These are phyloP conservation scores for Penicillium frequentans DNA, from an alignment of 2,329 filamentous ascomycete genomes.

Conservation along the genomic window DNA sequence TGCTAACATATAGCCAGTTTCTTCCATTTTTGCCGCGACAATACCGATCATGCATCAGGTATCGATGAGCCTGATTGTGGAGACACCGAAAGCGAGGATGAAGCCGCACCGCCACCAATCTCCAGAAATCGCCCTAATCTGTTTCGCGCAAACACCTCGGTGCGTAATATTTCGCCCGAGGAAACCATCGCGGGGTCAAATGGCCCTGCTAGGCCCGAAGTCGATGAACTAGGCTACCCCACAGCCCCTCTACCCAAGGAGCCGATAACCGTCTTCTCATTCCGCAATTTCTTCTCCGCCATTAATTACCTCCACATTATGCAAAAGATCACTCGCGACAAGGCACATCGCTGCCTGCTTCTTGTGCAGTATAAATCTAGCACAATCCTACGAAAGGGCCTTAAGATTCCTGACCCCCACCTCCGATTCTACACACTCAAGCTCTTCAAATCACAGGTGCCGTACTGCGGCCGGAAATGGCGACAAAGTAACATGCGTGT, in stretches of 20 bases:
- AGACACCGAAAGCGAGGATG: conserved; percentile 57
- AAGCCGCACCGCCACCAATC: conserved; percentile 83
- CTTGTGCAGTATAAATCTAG: conserved; percentile 95
- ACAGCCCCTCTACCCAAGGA: conserved; percentile 62
- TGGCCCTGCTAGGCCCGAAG: conserved; percentile 51
- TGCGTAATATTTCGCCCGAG: conserved; percentile 27
- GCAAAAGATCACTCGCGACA: conserved; percentile 96
- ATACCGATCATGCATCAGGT: conserved; percentile 60
- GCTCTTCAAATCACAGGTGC: conserved; percentile 97
- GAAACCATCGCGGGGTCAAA: conserved; percentile 24
- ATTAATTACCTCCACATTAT: conserved; percentile 96
- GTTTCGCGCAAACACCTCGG: conserved; percentile 24
- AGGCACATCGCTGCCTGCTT: conserved; percentile 89
- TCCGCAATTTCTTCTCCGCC: conserved; percentile 89
- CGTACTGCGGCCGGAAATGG: conserved; percentile 98
- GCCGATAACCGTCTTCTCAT: conserved; percentile 86
- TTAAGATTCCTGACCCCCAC: conserved; percentile 85
- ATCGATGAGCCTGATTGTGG: conserved; percentile 31
- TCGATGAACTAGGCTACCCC: conserved; percentile 87
- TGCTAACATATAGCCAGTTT: conserved; percentile 57
- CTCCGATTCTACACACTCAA: conserved; percentile 94
- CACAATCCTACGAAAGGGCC: conserved; percentile 84
- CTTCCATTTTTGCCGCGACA: conserved; percentile 81
- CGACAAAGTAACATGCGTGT: conserved; percentile 97
- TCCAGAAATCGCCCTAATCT: conserved; percentile 53